Evolutionary conservation across 129 eudicot genomes (phyloP).

Genomic region (Lactuca sativa): DNA sequence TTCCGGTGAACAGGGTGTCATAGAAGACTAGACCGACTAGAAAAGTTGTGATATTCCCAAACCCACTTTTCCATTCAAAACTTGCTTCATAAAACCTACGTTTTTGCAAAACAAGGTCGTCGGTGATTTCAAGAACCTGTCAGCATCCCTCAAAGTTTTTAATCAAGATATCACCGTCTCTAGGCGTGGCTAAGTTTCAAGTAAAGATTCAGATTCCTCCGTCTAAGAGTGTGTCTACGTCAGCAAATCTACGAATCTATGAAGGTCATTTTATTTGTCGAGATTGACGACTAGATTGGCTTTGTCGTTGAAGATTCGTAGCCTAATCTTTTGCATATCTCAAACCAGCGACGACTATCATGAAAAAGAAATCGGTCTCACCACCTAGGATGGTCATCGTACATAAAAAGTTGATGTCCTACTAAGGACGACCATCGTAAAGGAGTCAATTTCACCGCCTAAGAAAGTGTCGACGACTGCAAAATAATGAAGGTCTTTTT

Average conservation of each 20-base stretch:
- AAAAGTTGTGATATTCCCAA: slow-evolving; percentile 82
- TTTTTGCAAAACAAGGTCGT: slow-evolving; percentile 57
- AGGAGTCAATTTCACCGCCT: slow-evolving; percentile 28
- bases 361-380: background rate
- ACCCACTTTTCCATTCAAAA: slow-evolving; percentile 74
- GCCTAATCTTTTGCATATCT: background rate
- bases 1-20: slow-evolving; percentile 71
- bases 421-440: slow-evolving; percentile 2
- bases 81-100: slow-evolving; percentile 44
- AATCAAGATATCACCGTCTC: slow-evolving; percentile 50
- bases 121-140: slow-evolving; percentile 44
- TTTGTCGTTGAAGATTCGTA: slow-evolving; percentile 43
- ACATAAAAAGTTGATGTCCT: slow-evolving; percentile 36
- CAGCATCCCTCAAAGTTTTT: slow-evolving; percentile 86
- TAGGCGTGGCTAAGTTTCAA: slow-evolving; percentile 41
- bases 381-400: background rate
- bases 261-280: slow-evolving; percentile 71
- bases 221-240: slow-evolving; percentile 27
- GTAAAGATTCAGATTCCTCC: slow-evolving; percentile 58
- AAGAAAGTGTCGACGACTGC: slow-evolving; percentile 50
- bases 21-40: slow-evolving; percentile 81
- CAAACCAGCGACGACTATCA: background rate
- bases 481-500: slow-evolving; percentile 73
- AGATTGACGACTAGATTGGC: slow-evolving; percentile 59
- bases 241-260: slow-evolving; percentile 39